phyloP scores from a whole-genome alignment of 225 moss, liverwort and hornwort species.

The Ulota crispa region DNA sequence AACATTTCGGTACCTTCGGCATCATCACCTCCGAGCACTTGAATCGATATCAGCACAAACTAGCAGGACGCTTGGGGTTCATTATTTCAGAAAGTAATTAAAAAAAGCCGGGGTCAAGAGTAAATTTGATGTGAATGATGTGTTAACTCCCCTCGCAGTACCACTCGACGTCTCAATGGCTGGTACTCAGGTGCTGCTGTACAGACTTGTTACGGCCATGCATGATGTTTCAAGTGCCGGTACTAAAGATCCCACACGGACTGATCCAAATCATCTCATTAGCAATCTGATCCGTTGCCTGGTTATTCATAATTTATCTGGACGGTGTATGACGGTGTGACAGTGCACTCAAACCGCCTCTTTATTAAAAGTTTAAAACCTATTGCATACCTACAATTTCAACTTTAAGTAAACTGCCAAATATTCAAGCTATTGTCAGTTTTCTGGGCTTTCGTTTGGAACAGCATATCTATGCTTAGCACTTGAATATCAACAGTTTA shows the following conservation, averaged over 20 bases:
- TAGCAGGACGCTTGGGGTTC: slow-evolving; percentile 1
- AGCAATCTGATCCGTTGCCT: slow-evolving; percentile 13
- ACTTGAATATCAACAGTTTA: neutral
- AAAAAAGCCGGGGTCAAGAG: neutral
- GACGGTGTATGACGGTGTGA: neutral
- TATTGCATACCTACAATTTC: neutral
- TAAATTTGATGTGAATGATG: slow-evolving; percentile 15
- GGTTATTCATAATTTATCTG: too few species aligned
- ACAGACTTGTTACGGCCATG: slow-evolving; percentile 7
- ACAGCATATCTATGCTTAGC: neutral
- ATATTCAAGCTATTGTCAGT: neutral
- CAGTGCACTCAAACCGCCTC: neutral
- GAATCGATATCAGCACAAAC: neutral
- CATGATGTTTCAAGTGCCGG: slow-evolving; percentile 5
- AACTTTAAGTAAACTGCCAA: neutral
- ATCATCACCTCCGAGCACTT: slow-evolving; percentile 9
- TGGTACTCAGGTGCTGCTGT: neutral
- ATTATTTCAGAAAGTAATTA: neutral
- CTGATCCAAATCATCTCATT: neutral
- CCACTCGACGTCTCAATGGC: slow-evolving; percentile 14
- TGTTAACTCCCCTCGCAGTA: slow-evolving; percentile 15
- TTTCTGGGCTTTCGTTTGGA: neutral
- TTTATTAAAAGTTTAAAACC: neutral
- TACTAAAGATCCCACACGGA: slow-evolving; percentile 24
- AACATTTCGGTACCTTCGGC: slow-evolving; percentile 14